These are phyloP conservation scores for Polytolypa hystricis DNA, from an alignment of 2,329 filamentous ascomycete genomes.

Conservation along the genomic window DNA sequence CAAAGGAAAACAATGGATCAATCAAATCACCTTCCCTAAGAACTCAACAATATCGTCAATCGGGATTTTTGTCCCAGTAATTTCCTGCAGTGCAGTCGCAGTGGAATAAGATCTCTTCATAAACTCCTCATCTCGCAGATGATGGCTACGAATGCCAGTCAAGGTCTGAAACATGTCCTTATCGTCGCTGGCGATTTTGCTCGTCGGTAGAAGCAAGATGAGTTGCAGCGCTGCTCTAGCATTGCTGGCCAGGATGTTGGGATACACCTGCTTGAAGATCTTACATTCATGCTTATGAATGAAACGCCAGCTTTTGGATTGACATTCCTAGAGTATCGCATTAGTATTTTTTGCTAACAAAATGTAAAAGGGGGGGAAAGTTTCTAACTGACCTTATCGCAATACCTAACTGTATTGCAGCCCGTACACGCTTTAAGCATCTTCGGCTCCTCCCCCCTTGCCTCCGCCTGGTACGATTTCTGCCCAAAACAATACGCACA, in stretches of 20 bases:
- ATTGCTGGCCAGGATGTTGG: constrained; percentile 42
- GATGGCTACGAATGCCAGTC: too few relatives aligned
- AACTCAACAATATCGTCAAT: too few relatives aligned
- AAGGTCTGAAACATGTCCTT: constrained; percentile 33
- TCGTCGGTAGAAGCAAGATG: constrained; percentile 27
- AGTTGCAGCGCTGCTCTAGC: constrained; percentile 47
- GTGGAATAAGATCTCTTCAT: too few relatives aligned
- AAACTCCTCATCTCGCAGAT: too few relatives aligned
- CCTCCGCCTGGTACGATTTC: constrained; percentile 14
- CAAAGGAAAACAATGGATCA: too few relatives aligned
- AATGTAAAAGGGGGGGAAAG: background rate
- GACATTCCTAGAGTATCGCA: constrained; percentile 39
- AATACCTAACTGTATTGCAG: constrained; percentile 49
- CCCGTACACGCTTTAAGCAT: constrained; percentile 45
- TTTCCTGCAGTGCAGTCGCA: too few relatives aligned
- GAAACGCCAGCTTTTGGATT: constrained; percentile 47
- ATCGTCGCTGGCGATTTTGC: constrained; percentile 24
- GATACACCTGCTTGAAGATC: constrained; percentile 36
- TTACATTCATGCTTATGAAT: constrained; percentile 51
- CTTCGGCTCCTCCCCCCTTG: constrained; percentile 12
- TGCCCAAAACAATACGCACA: constrained; percentile 48
- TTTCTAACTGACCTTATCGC: constrained; percentile 40
- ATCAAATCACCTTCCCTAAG: too few relatives aligned
- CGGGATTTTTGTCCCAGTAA: too few relatives aligned
- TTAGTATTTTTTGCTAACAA: constrained; percentile 1